Conservation (phyloP, 768 basidiomycete genomes). For the Psilocybe cubensis region DNA sequence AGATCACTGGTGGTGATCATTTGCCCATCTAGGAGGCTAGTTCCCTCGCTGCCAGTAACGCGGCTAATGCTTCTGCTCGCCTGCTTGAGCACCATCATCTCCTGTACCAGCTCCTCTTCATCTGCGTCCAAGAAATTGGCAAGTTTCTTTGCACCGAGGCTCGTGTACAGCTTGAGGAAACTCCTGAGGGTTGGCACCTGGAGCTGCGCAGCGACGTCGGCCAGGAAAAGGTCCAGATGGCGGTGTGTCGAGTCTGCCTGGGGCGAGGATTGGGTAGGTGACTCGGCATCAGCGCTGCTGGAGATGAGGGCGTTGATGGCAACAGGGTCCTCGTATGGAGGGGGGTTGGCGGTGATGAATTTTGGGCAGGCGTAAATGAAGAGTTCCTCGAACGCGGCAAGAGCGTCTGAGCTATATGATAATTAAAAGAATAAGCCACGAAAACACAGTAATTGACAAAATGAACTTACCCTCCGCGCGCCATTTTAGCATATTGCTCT, state of each 20-base stretch:
- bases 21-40: slow-evolving; percentile 80
- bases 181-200: slow-evolving; percentile 86
- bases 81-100: slow-evolving; percentile 97
- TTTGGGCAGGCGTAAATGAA: slow-evolving; percentile 96
- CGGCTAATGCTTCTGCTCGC: slow-evolving; percentile 78
- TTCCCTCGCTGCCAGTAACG: slow-evolving; percentile 54
- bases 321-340: slow-evolving; percentile 84
- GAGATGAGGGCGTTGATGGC: slow-evolving; percentile 55
- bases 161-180: slow-evolving; percentile 95
- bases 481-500: slow-evolving; percentile 89
- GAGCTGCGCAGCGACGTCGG: slow-evolving; percentile 75
- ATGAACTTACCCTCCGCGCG: slow-evolving; percentile 63
- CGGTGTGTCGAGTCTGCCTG: slow-evolving; percentile 78
- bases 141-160: slow-evolving; percentile 88
- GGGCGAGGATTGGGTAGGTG: slow-evolving; percentile 31
- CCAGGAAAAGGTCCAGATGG: slow-evolving; percentile 83
- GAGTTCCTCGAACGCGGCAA: slow-evolving; percentile 87
- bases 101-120: slow-evolving; percentile 94
- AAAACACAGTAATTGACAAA: neutral
- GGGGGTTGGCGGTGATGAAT: slow-evolving; percentile 94
- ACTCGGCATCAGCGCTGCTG: slow-evolving; percentile 39
- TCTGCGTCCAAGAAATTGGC: slow-evolving; percentile 89
- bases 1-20: slow-evolving; percentile 90
- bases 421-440: neutral
- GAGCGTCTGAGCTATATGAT: slow-evolving; percentile 42